phyloP scores from a whole-genome alignment of 176 grass and related monocot species.

The Cymbopogon citratus region DNA sequence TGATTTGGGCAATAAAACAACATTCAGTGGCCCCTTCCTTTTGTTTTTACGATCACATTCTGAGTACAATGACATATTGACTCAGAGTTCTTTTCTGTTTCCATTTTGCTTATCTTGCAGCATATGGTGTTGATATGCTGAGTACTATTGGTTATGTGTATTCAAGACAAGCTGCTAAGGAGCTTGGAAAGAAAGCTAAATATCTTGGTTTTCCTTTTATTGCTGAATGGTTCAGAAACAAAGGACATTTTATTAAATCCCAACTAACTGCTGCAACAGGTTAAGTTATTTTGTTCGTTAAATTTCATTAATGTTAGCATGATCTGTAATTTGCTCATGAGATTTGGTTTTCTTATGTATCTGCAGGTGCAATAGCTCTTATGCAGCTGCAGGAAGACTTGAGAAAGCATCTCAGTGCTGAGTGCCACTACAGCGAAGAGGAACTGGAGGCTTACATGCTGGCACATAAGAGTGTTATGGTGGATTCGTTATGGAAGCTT shows the following conservation, averaged over 20 bases:
- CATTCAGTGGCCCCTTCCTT: background rate
- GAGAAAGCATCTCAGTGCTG: background rate
- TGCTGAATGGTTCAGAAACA: slow-evolving; percentile 97
- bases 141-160: slow-evolving; percentile 86
- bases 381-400: slow-evolving; percentile 46
- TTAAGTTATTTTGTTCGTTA: slow-evolving; percentile 13
- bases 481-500: slow-evolving; percentile 95
- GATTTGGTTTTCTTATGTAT: slow-evolving; percentile 13
- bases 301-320: background rate
- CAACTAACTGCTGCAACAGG: slow-evolving; percentile 93
- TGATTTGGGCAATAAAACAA: background rate
- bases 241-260: slow-evolving; percentile 92
- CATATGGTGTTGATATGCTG: slow-evolving; percentile 88
- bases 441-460: background rate
- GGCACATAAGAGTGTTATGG: slow-evolving; percentile 73
- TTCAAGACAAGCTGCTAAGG: slow-evolving; percentile 84
- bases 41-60: background rate
- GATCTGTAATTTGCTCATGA: background rate
- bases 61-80: background rate
- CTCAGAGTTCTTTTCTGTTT: background rate
- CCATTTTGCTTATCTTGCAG: slow-evolving; percentile 37
- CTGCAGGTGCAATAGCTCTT: slow-evolving; percentile 80
- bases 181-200: slow-evolving; percentile 84
- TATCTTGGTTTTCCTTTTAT: slow-evolving; percentile 73
- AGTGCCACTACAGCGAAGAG: slow-evolving; percentile 57